These are phyloP conservation scores for Prunus yedoensis DNA, from an alignment of 331 rosid species.

Conservation along the genomic window DNA sequence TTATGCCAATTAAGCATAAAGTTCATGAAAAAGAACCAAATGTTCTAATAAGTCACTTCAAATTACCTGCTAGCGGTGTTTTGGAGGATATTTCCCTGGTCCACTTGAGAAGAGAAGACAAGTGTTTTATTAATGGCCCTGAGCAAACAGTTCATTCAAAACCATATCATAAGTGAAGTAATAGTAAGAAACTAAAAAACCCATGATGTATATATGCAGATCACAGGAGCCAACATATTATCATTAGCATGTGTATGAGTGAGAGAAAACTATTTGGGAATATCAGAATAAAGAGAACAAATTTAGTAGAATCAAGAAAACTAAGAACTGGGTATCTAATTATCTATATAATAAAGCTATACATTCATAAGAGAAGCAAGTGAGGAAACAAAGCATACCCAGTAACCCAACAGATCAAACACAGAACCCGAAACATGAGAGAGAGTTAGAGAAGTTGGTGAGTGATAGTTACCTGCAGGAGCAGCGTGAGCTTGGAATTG, in stretches of 20 bases:
- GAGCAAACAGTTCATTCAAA: constrained; percentile 27
- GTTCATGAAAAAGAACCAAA: background rate
- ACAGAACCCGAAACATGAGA: constrained; percentile 3
- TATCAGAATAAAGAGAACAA: constrained; percentile 3
- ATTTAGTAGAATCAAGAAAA: background rate
- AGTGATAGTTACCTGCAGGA: constrained; percentile 62
- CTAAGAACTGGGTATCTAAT: background rate
- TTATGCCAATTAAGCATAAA: background rate
- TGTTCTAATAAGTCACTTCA: constrained; percentile 1
- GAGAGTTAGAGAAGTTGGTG: constrained; percentile 21
- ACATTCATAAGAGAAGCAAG: background rate
- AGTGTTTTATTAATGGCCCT: constrained; percentile 84
- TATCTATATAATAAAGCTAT: background rate
- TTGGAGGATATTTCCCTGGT: constrained; percentile 74
- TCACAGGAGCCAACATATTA: background rate
- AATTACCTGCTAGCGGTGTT: constrained; percentile 66
- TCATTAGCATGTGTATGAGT: background rate
- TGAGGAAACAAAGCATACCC: constrained; percentile 33
- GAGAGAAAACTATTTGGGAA: constrained; percentile 6
- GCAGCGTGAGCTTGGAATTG: constrained; percentile 67
- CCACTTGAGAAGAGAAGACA: constrained; percentile 81
- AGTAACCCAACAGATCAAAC: constrained; percentile 20
- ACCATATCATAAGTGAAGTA: constrained; percentile 1
- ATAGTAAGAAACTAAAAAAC: background rate
- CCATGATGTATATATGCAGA: constrained; percentile 6